Evolutionary conservation across 306 rosid species (phyloP).

Genomic region (Crotalaria pallida): DNA sequence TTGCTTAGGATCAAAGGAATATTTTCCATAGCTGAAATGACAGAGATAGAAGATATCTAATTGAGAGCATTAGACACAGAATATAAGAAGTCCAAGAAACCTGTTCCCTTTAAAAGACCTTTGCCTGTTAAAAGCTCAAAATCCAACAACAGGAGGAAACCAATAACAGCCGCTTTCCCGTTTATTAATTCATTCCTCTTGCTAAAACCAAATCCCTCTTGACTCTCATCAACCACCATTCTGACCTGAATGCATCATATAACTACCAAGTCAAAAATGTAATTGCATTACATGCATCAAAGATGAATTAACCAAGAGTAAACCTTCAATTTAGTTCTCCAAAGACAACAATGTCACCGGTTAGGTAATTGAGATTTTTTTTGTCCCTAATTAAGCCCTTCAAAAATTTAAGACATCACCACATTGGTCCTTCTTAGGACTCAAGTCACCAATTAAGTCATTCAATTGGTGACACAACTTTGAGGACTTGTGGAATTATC

Average conservation of each 20-base stretch:
- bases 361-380: too few relatives aligned
- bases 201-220: conserved; percentile 68
- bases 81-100: conserved; percentile 89
- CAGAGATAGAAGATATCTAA: conserved; percentile 18
- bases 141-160: conserved; percentile 84
- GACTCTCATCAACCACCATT: conserved; percentile 78
- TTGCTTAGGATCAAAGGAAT: not conserved
- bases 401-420: too few relatives aligned
- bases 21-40: not conserved
- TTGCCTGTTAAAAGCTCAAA: conserved; percentile 94
- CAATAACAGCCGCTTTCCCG: conserved; percentile 84
- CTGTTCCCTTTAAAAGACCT: conserved; percentile 89
- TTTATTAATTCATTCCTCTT: conserved; percentile 75
- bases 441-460: too few relatives aligned
- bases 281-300: not conserved
- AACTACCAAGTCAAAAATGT: not conserved
- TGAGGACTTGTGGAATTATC: too few relatives aligned
- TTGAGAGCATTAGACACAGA: conserved; percentile 58
- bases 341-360: too few relatives aligned
- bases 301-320: not conserved
- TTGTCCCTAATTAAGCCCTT: too few relatives aligned
- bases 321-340: too few relatives aligned
- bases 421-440: too few relatives aligned
- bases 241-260: conserved; percentile 43
- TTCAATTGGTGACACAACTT: too few relatives aligned